Conservation (phyloP, 306 rosid genomes). For the Pterocarpus macrocarpus region DNA sequence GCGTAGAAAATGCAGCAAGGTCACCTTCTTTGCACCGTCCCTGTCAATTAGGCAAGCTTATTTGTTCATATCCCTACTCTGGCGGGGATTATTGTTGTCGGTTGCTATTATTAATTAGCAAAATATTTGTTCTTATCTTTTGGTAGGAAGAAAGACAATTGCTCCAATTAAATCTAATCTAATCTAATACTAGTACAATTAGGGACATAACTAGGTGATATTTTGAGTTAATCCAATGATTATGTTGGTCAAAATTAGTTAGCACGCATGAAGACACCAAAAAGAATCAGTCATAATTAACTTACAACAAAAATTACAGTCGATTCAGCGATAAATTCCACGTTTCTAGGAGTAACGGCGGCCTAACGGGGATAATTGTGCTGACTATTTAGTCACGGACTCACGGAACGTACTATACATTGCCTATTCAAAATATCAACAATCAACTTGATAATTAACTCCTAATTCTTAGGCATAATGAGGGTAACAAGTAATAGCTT, state of each 20-base stretch:
- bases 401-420: background rate
- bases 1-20: slow-evolving; percentile 5
- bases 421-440: too few relatives aligned
- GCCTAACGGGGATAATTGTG: background rate
- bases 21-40: slow-evolving; percentile 24
- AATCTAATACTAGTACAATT: background rate
- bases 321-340: background rate
- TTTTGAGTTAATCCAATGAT: background rate
- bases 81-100: background rate
- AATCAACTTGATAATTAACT: too few relatives aligned
- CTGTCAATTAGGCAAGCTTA: slow-evolving; percentile 17
- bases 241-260: slow-evolving; percentile 5
- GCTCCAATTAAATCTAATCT: background rate
- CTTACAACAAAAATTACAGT: background rate
- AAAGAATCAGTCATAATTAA: slow-evolving; percentile 2
- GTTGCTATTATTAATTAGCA: background rate
- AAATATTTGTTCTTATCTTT: background rate
- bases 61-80: slow-evolving; percentile 31
- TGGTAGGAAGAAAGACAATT: background rate
- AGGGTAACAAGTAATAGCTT: too few relatives aligned
- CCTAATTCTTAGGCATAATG: too few relatives aligned
- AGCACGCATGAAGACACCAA: background rate
- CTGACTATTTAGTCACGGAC: background rate
- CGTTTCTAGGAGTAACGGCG: background rate
- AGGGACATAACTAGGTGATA: background rate